These are phyloP conservation scores for Stylosanthes scabra DNA, from an alignment of 331 rosid genomes.

Conservation along the genomic window DNA sequence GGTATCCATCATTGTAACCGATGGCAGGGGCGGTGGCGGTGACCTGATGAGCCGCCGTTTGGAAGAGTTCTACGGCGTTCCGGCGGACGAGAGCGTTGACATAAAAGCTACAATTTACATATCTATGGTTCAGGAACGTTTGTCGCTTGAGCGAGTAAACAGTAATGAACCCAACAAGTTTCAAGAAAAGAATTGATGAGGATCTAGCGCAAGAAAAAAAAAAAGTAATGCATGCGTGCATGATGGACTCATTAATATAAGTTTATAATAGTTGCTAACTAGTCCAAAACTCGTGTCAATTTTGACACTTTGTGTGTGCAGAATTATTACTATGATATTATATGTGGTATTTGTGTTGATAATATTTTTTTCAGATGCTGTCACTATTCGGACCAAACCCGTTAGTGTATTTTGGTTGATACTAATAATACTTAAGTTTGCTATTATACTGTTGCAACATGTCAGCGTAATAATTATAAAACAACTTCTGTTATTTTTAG, in stretches of 20 bases:
- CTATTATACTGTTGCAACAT: too few relatives aligned
- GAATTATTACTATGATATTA: not conserved
- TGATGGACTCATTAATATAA: not conserved
- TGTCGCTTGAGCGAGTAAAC: constrained; percentile 57
- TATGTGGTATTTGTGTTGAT: too few relatives aligned
- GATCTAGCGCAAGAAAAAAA: not conserved
- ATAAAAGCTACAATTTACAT: constrained; percentile 67
- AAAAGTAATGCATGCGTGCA: too few relatives aligned
- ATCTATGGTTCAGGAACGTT: constrained; percentile 69
- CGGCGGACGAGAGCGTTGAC: constrained; percentile 71
- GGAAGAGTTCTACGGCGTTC: constrained; percentile 40
- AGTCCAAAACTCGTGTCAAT: not conserved
- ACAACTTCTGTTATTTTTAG: too few relatives aligned
- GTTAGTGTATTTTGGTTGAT: too few relatives aligned
- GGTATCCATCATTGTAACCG: constrained; percentile 50
- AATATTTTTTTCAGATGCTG: too few relatives aligned
- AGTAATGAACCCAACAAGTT: constrained; percentile 7
- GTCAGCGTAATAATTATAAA: too few relatives aligned
- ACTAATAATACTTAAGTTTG: too few relatives aligned
- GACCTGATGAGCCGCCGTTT: constrained; percentile 39
- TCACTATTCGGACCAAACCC: too few relatives aligned
- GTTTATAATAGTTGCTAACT: not conserved
- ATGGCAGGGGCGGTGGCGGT: constrained; percentile 4
- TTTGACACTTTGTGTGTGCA: constrained; percentile 17
- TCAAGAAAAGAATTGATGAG: constrained; percentile 8